These are phyloP conservation scores for Mucor irregularis DNA, from an alignment of 371 early-diverging fungal genomes.

Conservation along the genomic window DNA sequence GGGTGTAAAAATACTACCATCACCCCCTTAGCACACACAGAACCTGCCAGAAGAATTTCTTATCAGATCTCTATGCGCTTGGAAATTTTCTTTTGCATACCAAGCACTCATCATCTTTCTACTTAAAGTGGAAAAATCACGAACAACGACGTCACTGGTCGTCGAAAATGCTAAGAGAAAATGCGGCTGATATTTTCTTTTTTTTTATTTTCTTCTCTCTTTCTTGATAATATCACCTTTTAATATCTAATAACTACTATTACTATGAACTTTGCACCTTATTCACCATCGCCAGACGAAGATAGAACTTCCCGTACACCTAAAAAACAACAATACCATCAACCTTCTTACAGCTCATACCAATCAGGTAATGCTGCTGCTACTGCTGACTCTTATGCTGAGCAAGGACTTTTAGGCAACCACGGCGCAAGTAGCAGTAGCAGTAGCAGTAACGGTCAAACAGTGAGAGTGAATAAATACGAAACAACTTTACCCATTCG, in stretches of 20 bases:
- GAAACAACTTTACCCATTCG: slow-evolving; percentile 75
- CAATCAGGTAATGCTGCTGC: slow-evolving; percentile 28
- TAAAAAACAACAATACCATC: slow-evolving; percentile 17
- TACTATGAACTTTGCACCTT: slow-evolving; percentile 50
- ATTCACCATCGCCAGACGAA: slow-evolving; percentile 56
- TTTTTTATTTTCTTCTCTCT: background rate
- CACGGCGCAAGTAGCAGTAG: slow-evolving; percentile 13
- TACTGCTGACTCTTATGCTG: slow-evolving; percentile 25
- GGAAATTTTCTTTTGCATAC: too few relatives aligned
- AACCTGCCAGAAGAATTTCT: too few relatives aligned
- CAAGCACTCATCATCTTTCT: too few relatives aligned
- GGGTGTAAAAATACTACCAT: too few relatives aligned
- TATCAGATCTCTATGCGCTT: too few relatives aligned
- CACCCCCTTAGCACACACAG: too few relatives aligned
- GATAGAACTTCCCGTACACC: slow-evolving; percentile 30
- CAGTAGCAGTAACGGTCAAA: slow-evolving; percentile 20
- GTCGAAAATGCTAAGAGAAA: background rate
- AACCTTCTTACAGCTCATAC: slow-evolving; percentile 22
- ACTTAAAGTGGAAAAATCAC: too few relatives aligned
- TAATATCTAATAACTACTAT: background rate
- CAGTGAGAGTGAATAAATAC: slow-evolving; percentile 74
- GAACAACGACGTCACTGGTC: background rate
- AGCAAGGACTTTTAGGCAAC: slow-evolving; percentile 38
- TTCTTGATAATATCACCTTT: background rate
- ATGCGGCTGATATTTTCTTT: background rate